Base-by-base conservation (phyloP, 1,284 basidiomycete genomes). In the Waitea zeae region DNA sequence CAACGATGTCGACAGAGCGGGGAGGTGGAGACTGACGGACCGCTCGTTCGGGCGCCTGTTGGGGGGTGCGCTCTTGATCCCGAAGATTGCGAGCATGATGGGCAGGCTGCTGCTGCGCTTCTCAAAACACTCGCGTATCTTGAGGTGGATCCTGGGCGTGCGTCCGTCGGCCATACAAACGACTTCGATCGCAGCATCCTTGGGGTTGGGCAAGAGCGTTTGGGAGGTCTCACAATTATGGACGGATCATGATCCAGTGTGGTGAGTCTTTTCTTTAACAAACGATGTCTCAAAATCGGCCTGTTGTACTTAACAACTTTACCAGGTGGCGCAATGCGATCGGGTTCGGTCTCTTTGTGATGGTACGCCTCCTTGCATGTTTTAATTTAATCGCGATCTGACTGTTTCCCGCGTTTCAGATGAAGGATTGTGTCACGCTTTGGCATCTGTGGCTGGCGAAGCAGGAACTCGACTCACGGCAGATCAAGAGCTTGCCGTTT, bases 241-340 rank as follows among this genome's bases (percentile, higher is more conserved):
- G 74, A 57, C 61, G 5, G 67, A 70, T 40, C 61, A 63, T 32
- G 78, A 82, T 49, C 79, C 78, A 9, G 73, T 82, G 7, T 82
- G 79, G 78, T 74, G 36, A 36, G 60, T 45, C 24, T 9, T n/a
- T 7, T n/a, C n/a, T 3, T 14, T 19, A 13, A 39, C 29, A 18
- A 13, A 1, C 15, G 28, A 15, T 17, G 5, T 34, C 33, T 29
- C 17, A 3, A 13, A 18, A 2, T n/a, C 30, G 24, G 3, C 15
- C 26, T 24, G 3, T 1, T 35, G 27, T 31, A 12, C 33, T 43
- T 26, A 30, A 26, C 32, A 2, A 17, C 18, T 9, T 20, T 12
- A 22, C 4, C 32, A 76, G 72, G 74, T 82, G 78, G 79, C 56
- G 79, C 30, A 83, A 82, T 46, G 55, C 69, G 2, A 46, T 82